Base-by-base conservation (phyloP, 2,329 filamentous ascomycete genomes). In the Paraphaeosphaeria minitans region DNA sequence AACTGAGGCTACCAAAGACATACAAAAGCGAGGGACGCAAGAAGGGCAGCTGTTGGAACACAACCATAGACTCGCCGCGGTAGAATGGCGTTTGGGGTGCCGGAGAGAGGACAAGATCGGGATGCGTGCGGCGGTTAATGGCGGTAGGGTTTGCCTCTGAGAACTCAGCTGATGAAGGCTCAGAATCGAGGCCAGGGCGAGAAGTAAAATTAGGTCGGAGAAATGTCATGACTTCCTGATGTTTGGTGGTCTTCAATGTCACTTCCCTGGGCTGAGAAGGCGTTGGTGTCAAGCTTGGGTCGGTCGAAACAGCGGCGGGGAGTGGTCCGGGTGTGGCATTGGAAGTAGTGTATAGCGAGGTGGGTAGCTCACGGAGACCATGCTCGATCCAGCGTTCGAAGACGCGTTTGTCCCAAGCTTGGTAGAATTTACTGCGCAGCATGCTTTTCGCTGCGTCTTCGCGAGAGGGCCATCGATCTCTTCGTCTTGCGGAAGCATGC, bases 191-290 rank as follows among this genome's bases (percentile, higher is more conserved):
- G 31, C 68, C 71, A 65, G 73, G 76, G 19, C 60, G 64, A 56
- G 81, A 73, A 8, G 84, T 59, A 31, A 83, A 86, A 58, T 85
- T 84, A 0, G 87, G 85, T 0, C 90, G 84, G 63, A 91, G 78
- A 73, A 89, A 95, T 1, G 88, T 92, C 70, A 92, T 89, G 56
- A 95, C 90, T 79, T 96, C 92, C 72, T 97, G 92, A 75, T 96
- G 90, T 68, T 93, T 92, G 0, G 92, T 89, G 0, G 94, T 98
- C 1, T 86, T 85, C 2, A 95, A 82, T 0, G 92, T 94, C 0
- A 93, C 89, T 35, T 82, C 78, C 16, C 78, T 76, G 27, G 61
- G 69, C 58, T 68, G 73, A 60, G 53, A 66, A 45, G 42, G 65
- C 56, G 27, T 59, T 41, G 55, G 72, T 53, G 55, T 66, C 24